These are phyloP conservation scores for Phtheirospermum japonicum DNA, from an alignment of 257 asterid species.

Conservation along the genomic window DNA sequence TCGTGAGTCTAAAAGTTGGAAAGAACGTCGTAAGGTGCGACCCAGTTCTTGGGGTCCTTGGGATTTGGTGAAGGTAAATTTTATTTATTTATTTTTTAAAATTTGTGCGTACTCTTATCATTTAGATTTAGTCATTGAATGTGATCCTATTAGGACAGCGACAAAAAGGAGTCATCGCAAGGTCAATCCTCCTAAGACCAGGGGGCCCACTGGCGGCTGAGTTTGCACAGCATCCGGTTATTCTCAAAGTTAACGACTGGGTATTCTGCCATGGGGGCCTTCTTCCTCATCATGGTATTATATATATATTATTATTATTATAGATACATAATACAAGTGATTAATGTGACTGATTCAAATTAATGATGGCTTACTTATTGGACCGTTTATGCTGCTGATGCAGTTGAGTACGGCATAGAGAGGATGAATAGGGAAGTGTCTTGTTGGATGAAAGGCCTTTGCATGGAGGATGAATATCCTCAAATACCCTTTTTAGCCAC, in stretches of 20 bases:
- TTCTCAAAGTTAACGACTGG: constrained; percentile 90
- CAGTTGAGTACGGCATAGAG: constrained; percentile 88
- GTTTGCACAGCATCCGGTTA: constrained; percentile 75
- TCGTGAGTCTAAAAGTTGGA: constrained; percentile 56
- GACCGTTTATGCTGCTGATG: constrained; percentile 23
- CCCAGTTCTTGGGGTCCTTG: constrained; percentile 70
- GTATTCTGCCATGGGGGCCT: constrained; percentile 96
- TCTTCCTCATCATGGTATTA: constrained; percentile 94
- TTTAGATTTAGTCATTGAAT: not conserved
- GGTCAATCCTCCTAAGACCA: constrained; percentile 82
- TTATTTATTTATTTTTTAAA: too few species aligned
- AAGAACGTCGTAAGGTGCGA: constrained; percentile 44
- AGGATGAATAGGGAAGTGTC: constrained; percentile 84
- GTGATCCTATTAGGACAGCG: constrained; percentile 91
- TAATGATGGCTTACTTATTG: constrained; percentile 1
- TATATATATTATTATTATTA: too few species aligned
- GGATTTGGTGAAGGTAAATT: constrained; percentile 82
- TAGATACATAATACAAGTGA: not conserved
- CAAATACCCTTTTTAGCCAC: constrained; percentile 77
- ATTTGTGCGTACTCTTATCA: constrained; percentile 10
- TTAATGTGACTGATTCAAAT: not conserved
- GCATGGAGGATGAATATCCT: constrained; percentile 40
- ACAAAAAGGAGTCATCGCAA: constrained; percentile 87
- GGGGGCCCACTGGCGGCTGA: constrained; percentile 93
- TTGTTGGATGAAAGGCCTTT: constrained; percentile 79